Evolutionary conservation across 2,329 filamentous ascomycete genomes (phyloP), one percentile per base, ranked within the genome.

Genomic region (Pezicula radicicola): DNA sequence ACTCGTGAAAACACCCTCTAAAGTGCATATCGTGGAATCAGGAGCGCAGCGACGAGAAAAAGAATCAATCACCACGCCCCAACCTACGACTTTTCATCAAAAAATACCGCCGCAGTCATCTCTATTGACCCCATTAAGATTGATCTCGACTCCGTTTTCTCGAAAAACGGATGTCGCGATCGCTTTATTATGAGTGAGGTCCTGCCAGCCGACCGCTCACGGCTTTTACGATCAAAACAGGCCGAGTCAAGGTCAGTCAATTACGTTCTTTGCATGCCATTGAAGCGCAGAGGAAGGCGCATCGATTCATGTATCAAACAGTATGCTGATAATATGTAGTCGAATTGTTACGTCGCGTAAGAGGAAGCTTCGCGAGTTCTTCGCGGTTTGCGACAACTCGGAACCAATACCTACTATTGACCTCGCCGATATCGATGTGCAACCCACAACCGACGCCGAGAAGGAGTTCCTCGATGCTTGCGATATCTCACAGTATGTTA

Each of bases 281-380:
- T 50, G 57, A 56, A 59, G 60, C 61, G 63, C 65, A 50, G 55
- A 46, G 7, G 37, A 19, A 15, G 45, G 49, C 55, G 56, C 56
- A 55, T 63, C 54, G 53, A 61, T 59, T 50, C 51, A 57, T 60
- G 40, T 52, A 48, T 39, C 44, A 59, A 50, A 53, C 42, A 59
- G 27, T 30, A 50, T 63, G 54, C 60, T 66, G 68, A 71, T 55
- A 21, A 56, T 56, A 7, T 61, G 54, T 68, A 88, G 84, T 74
- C 78, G 81, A 81, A 85, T 87, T 80, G 83, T 88, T 78, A 81
- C 80, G 73, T 90, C 88, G 79, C 88, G 89, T 73, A 94, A 95
- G 83, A 86, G 90, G 72, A 95, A 95, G 79, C 81, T 96, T 70
- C 87, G 87, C 70, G 88, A 94, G 76, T 81, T 96, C 65, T 96